Base-by-base conservation (phyloP, 1,139 yeast species). In the Suhomyces bribrorum region DNA sequence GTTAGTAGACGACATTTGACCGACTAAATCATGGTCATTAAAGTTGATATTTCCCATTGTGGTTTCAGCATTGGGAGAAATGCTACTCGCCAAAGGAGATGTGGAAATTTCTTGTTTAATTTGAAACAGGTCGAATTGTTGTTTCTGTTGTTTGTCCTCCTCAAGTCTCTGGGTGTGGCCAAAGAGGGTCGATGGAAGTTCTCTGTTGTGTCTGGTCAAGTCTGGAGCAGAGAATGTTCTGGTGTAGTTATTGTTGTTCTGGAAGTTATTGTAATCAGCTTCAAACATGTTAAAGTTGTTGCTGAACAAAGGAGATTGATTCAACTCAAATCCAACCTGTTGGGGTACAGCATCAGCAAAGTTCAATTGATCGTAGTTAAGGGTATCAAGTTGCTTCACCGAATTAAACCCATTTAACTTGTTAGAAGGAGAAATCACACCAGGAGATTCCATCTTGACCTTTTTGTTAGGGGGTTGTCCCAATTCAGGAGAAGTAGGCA, bases 191-290 rank as follows among this genome's bases (percentile, higher is more conserved):
- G 38, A 14, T 16, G 43, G 39, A 3, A 28, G 6, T 14, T 40
- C 43, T 31, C 38, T 34, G 30, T 35, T 31, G 18, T 16, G 38
- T 29, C 31, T 41, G 37, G 55, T 51, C 43, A 63, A 54, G 47
- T 61, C 62, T 11, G 68, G 68, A 5, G 53, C 61, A 2, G 66
- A 61, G 29, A 52, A 53, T 9, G 66, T 62, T 30, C 64, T 53
- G 22, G 36, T 13, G 38, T 26, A 33, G 26, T 31, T 32, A 25
- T 32, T 26, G 24, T 22, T 7, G 15, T 16, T 23, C 38, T 18
- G 14, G 11, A 8, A 20, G 16, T 22, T n/a, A n/a, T n/a, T 31
- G 12, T 11, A 6, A n/a, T 29, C 23, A 12, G 36, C 12, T 20
- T 46, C 44, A 26, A 52, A 48, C 45, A 53, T 43, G 32, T 43